Evolutionary conservation across 805 yeast species (phyloP), one percentile per base, ranked within the genome.

Genomic region (Torulaspora quercuum): DNA sequence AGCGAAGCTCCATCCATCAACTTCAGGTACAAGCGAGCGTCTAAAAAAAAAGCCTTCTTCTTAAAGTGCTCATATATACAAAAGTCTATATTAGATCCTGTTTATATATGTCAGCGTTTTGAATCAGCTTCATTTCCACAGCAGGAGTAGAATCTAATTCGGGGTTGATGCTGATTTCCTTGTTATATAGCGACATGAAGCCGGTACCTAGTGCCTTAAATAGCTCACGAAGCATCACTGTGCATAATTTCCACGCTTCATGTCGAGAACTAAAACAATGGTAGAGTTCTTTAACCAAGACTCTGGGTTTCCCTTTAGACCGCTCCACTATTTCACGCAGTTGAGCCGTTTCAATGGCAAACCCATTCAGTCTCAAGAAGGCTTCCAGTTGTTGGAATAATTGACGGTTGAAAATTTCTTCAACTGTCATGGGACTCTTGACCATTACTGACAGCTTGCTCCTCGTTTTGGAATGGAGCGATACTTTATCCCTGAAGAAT

Each of bases 321-420:
- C 46, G 47, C 1, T 63, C 58, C 1, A 74, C 55, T 3, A 75
- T 66, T 8, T 56, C 60, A 5, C 51, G 48, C 15, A 76, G 43
- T 17, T 60, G 64, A 0, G 65, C 67, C 6, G 59, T 53, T 5
- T 70, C 59, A 6, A 76, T 72, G 2, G 70, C 64, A 14, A 76
- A 50, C 0, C 78, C 78, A 35, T 72, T 69, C 44, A 69, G 61
- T 18, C 65, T 67, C 28, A 76, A 51, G 36, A 73, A 71, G 4
- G 64, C 55, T 35, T 67, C 71, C 7, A 75, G 26, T 34, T 71
- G 75, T 16, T 69, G 48, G 13, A 56, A 57, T 29, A 68, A 53
- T 37, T 61, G 50, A 24, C 60, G 59, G 13, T 57, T 57, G 11
- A 57, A 56, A 3, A 64, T 52, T 9, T 71, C 72, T 13, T 59